Percentiles rank a stretch among this genome's conserved stretches.
Conservation (phyloP, 805 yeast genomes). For the Alloascoidea hylecoeti region DNA sequence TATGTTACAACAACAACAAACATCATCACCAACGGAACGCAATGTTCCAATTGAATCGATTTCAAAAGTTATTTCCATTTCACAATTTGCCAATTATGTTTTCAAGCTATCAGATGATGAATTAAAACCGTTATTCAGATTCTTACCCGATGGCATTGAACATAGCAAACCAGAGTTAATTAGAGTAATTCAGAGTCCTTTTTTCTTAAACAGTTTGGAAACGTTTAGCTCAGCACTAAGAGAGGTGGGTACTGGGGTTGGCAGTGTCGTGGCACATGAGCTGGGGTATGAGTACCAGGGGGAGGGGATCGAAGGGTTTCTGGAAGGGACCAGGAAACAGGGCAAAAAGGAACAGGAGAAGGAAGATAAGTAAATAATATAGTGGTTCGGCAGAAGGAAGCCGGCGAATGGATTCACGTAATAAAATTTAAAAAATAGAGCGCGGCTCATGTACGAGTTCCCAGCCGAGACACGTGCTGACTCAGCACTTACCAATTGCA, state of each 20-base stretch:
- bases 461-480: no score
- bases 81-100: conserved; percentile 6
- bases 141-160: conserved; percentile 28
- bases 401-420: no score
- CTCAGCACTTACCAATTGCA: no score
- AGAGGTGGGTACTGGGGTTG: conserved; percentile 24
- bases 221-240: conserved; percentile 27
- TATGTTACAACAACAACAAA: conserved; percentile 8
- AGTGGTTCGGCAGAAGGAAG: no score
- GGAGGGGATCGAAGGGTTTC: conserved; percentile 38
- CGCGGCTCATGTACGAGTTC: no score
- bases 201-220: conserved; percentile 27
- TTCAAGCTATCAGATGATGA: conserved; percentile 18
- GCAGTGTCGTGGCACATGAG: conserved; percentile 31
- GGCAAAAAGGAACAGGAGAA: conserved; percentile 10
- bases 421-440: no score
- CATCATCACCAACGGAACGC: conserved; percentile 6
- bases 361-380: no score
- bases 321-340: conserved; percentile 24
- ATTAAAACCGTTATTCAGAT: conserved; percentile 19
- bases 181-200: conserved; percentile 31
- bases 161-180: conserved; percentile 23
- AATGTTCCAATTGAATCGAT: not conserved
- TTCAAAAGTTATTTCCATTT: conserved; percentile 3
- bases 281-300: conserved; percentile 35